Percentiles rank a stretch among this genome's conserved stretches.
Evolutionary conservation across 75 land plant species (phyloP).

Genomic region (Adiantum capillusveneris): DNA sequence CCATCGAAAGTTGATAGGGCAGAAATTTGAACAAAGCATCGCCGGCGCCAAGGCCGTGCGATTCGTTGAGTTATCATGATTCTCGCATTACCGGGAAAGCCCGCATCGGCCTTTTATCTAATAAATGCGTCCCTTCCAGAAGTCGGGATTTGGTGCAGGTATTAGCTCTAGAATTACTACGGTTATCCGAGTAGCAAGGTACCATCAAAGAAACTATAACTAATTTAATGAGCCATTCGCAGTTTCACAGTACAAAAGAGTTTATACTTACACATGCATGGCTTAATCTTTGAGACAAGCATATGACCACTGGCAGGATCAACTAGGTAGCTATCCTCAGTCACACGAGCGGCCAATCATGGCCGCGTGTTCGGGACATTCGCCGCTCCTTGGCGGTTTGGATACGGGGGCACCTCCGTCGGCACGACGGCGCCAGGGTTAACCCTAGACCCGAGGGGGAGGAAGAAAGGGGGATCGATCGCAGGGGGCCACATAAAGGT

Average conservation of each 20-base stretch:
- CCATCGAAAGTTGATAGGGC: conserved; percentile 46
- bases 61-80: conserved; percentile 38
- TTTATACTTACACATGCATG: conserved; percentile 23
- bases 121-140: too few relatives aligned
- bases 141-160: not conserved
- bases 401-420: too few relatives aligned
- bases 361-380: too few relatives aligned
- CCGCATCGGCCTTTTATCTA: conserved; percentile 38
- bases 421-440: too few relatives aligned
- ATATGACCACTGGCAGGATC: conserved; percentile 23
- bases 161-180: conserved; percentile 11
- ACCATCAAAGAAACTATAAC: conserved; percentile 20
- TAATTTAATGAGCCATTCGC: conserved; percentile 26
- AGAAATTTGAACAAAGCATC: conserved; percentile 40
- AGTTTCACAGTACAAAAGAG: conserved; percentile 18
- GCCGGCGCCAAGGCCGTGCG: conserved; percentile 25
- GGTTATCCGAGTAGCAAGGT: conserved; percentile 9
- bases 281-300: conserved; percentile 35
- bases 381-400: too few relatives aligned
- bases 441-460: too few relatives aligned
- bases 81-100: conserved; percentile 28
- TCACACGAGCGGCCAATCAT: too few relatives aligned
- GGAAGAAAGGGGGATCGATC: too few relatives aligned
- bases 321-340: too few relatives aligned
- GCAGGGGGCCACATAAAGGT: too few relatives aligned